Base-by-base conservation (phyloP, 768 basidiomycete species). In the Coprinopsis sp. region DNA sequence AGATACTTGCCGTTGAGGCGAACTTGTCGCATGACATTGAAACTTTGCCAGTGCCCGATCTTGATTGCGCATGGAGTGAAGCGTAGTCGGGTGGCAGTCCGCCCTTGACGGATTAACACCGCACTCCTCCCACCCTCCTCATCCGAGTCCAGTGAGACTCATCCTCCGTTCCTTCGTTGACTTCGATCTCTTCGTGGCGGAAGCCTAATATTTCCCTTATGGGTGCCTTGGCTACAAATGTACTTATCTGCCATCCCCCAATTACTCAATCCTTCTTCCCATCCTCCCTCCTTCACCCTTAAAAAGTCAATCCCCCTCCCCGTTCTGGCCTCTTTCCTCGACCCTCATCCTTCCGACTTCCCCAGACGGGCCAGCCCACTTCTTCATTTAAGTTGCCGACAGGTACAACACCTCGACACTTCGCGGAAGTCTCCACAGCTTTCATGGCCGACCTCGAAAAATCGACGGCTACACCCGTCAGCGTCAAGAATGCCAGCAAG, bases 361-460 rank as follows among this genome's bases (percentile, higher is more conserved):
- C 30, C n/a, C n/a, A 8, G 8, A n/a, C 10, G 30, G 30, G n/a
- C n/a, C n/a, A n/a, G n/a, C 30, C 8, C 30, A n/a, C 30, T n/a
- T 31, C n/a, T 31, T n/a, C 29, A n/a, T 31, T 31, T 8, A n/a
- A n/a, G 29, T 31, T 8, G 8, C 8, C 29, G 29, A 31, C 8
- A 31, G 29, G 29, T 31, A 8, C 29, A 31, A 31, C 6, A 36
- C 34, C 21, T 18, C 8, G 14, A 8, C 21, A 14, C 21, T 36
- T 7, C 16, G 7, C 13, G 34, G 34, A 14, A 23, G 22, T 22
- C 33, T 23, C 19, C 34, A 21, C 48, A 21, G 41, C 34, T 30
- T 43, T 24, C 27, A 58, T 53, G 58, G 38, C 50, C 36, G 54
- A 60, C 48, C 40, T 51, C 22, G 57, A 58, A 44, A 48, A 51